Evolutionary conservation across 768 basidiomycete genomes (phyloP), one percentile per base, ranked within the genome.

Genomic region (Omphalotus guepiniiformis): DNA sequence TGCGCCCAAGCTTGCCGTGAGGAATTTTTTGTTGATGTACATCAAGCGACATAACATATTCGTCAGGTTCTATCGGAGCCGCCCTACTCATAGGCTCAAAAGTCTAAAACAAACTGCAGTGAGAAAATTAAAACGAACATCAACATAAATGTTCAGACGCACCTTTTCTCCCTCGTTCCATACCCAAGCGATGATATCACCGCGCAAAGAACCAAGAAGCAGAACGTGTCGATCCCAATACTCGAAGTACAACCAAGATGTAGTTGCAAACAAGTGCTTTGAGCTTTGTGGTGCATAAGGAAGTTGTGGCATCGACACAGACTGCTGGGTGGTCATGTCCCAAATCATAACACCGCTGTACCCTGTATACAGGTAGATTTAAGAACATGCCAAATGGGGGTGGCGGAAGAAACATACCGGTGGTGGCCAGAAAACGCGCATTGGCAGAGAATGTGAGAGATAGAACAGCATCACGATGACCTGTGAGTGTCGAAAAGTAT

Each of bases 361-460:
- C 3, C 42, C 42, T 44, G 42, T 7, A 16, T 6, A 6, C 30
- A 32, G 30, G 19, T 42, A 44, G 9, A 44, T 32, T 16, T 32
- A 44, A 18, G 15, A 18, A 18, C 28, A 9, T 11, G 5, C 19
- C 29, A 18, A 32, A 23, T 4, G 29, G 16, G 15, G 19, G 22
- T n/a, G n/a, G n/a, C n/a, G n/a, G 7, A n/a, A 9, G 6, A 32
- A 12, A 32, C 42, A 5, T 21, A 44, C 42, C 42, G 11, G 42
- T 23, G 25, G 42, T 30, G 7, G 42, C 26, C 8, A 44, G 28
- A 21, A 44, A 44, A 11, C 29, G 16, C 4, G 28, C 42, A 23
- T 44, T 34, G 6, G 30, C 42, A 27, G 42, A 44, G 30, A 44
- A 44, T 6, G 42, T 21, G 12, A 44, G 30, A 32, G 42, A 44